Evolutionary conservation across 2,329 filamentous ascomycete species (phyloP), one percentile per base, ranked within the genome.

Genomic region (Davidsoniella eucalypti): DNA sequence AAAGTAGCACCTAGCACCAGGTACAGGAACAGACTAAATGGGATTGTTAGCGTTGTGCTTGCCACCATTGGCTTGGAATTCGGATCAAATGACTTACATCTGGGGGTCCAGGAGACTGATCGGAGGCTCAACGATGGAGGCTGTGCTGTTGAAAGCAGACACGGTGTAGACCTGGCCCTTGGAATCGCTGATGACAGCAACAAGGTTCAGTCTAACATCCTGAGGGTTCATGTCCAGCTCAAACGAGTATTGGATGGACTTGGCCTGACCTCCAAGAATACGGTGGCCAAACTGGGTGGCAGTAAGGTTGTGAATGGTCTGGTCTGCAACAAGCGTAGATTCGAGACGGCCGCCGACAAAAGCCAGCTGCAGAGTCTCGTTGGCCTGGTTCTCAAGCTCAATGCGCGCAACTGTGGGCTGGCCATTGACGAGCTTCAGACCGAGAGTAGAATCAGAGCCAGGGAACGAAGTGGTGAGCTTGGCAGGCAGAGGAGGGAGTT

Each of bases 391-490:
- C 64, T 73, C 76, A 63, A 98, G 73, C 60, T 87, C 80, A 59
- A 98, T 69, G 49, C 93, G 68, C 36, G 87, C 83, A 65, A 84
- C 79, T 56, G 87, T 94, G 40, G 87, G 78, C 57, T 82, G 81
- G 61, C 87, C 87, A 64, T 98, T 98, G 71, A 96, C 77, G 58
- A 96, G 80, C 76, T 94, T 94, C 59, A 96, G 80, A 60, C 90
- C 92, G 59, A 95, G 92, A 6, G 52, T 51, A 66, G 94, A 81
- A 70, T 93, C 86, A 69, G 80, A 64, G 61, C 82, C 70, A 67
- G 76, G 68, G 70, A 79, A 76, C 64, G 70, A 71, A 53, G 81
- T 79, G 55, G 78, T 76, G 59, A 83, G 64, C 53, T 52, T 56
- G 51, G 56, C 58, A 14, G 57, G 57, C 38, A 50, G 51, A n/a